Evolutionary conservation across 2,329 filamentous ascomycete species (phyloP).

Genomic region (Fusarium pseudocircinatum): DNA sequence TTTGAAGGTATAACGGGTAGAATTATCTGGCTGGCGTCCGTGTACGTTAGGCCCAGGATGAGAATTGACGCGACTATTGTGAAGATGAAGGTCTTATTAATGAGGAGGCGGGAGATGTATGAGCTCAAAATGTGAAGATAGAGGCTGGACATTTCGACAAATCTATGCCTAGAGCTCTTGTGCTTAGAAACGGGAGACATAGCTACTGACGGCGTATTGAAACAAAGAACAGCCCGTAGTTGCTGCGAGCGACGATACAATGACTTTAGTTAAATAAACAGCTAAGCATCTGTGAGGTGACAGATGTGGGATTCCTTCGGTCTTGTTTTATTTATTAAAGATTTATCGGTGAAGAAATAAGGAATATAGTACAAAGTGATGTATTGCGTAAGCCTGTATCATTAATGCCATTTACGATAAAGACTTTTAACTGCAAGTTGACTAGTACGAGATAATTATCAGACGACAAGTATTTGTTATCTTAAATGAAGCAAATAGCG

Average conservation of each 20-base stretch:
- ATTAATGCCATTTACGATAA: neutral
- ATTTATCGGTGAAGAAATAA: neutral
- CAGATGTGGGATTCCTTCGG: too few species aligned
- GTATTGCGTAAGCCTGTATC: neutral
- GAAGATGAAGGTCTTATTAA: neutral
- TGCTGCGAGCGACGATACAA: neutral
- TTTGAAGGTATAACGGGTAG: neutral
- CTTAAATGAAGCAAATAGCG: neutral
- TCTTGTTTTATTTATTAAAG: neutral
- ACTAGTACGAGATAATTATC: neutral
- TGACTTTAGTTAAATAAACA: neutral
- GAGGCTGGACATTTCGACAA: neutral
- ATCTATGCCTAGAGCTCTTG: neutral
- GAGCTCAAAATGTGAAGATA: neutral
- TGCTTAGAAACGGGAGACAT: neutral
- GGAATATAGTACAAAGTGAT: neutral
- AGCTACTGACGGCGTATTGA: neutral
- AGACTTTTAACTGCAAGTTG: neutral
- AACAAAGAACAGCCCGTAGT: neutral
- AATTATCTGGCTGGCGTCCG: neutral
- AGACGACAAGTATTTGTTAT: neutral
- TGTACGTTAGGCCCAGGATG: neutral
- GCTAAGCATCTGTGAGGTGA: neutral
- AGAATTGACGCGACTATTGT: neutral
- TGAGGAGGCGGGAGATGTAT: neutral